Conservation (phyloP, 176 grass and related monocot species). For the Guadua angustifolia region DNA sequence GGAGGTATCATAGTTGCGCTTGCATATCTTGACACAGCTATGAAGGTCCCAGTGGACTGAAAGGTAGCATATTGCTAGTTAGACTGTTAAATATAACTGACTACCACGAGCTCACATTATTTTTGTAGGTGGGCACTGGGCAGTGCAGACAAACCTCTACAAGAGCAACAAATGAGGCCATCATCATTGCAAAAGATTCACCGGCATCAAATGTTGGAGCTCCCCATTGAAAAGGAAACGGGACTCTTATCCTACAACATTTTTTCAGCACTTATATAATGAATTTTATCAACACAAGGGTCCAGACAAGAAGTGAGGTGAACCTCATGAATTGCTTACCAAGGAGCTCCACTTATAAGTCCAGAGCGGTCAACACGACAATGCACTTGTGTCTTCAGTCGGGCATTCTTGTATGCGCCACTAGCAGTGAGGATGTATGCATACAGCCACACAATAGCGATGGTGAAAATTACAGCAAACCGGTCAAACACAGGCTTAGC, state of each 20-base stretch:
- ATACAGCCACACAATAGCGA: slow-evolving; percentile 86
- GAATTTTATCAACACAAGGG: not conserved
- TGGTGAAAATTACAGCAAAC: slow-evolving; percentile 86
- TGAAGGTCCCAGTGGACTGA: slow-evolving; percentile 83
- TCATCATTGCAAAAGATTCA: slow-evolving; percentile 97
- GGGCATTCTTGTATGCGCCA: slow-evolving; percentile 76
- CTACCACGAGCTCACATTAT: not conserved
- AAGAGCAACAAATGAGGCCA: slow-evolving; percentile 79
- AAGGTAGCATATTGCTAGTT: not conserved
- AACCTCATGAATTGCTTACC: slow-evolving; percentile 46
- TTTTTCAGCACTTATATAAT: not conserved
- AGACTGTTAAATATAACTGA: not conserved
- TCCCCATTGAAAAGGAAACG: slow-evolving; percentile 96
- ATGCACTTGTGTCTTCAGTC: slow-evolving; percentile 74
- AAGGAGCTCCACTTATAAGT: slow-evolving; percentile 76
- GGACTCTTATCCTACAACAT: slow-evolving; percentile 67
- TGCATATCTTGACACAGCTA: slow-evolving; percentile 80
- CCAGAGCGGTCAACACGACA: slow-evolving; percentile 91
- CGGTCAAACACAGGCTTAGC: slow-evolving; percentile 64
- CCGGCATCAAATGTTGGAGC: slow-evolving; percentile 92
- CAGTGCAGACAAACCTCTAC: slow-evolving; percentile 63
- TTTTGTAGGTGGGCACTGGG: slow-evolving; percentile 7
- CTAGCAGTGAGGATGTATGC: slow-evolving; percentile 83
- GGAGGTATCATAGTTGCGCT: slow-evolving; percentile 88
- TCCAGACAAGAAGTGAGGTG: not conserved